Evolutionary conservation across 2,329 filamentous ascomycete genomes (phyloP).

Genomic region (Penicillium sclerotiorum): DNA sequence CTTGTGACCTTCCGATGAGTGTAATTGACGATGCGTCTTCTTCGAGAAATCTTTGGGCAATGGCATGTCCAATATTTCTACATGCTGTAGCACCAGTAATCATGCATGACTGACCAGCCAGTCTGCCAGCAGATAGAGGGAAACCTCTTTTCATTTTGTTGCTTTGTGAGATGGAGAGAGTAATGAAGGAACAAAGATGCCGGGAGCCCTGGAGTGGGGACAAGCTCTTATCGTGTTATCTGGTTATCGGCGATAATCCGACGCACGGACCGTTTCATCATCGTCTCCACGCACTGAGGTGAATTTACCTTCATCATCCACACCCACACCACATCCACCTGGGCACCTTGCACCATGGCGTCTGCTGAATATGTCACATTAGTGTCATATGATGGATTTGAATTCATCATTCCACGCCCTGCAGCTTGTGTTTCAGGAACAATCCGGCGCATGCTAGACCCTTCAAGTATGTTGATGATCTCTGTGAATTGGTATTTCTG

Average conservation of each 20-base stretch:
- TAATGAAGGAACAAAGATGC: background rate
- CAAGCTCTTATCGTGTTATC: background rate
- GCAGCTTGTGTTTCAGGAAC: conserved; percentile 64
- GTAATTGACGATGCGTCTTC: conserved; percentile 62
- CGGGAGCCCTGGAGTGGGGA: no score
- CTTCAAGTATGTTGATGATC: conserved; percentile 53
- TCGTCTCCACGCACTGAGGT: no score
- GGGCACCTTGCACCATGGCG: no score
- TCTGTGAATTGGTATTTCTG: background rate
- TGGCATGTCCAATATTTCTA: conserved; percentile 69
- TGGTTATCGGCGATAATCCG: background rate
- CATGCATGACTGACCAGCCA: conserved; percentile 49
- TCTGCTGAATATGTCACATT: conserved; percentile 62
- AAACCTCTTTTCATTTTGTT: background rate
- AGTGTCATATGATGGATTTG: conserved; percentile 65
- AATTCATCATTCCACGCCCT: conserved; percentile 64
- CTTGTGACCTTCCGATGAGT: conserved; percentile 61
- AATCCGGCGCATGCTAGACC: conserved; percentile 66
- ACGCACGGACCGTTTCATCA: conserved; percentile 5
- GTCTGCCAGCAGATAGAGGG: conserved; percentile 22
- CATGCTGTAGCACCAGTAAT: conserved; percentile 72
- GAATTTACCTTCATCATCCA: no score
- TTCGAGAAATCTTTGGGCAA: conserved; percentile 66
- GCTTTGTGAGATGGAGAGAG: no score
- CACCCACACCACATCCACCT: no score